A percentile compares a stretch with the other conserved stretches of the same genome.
These are phyloP conservation scores for Leptodontidium sp. DNA, from an alignment of 2,329 filamentous ascomycete genomes.

Conservation along the genomic window DNA sequence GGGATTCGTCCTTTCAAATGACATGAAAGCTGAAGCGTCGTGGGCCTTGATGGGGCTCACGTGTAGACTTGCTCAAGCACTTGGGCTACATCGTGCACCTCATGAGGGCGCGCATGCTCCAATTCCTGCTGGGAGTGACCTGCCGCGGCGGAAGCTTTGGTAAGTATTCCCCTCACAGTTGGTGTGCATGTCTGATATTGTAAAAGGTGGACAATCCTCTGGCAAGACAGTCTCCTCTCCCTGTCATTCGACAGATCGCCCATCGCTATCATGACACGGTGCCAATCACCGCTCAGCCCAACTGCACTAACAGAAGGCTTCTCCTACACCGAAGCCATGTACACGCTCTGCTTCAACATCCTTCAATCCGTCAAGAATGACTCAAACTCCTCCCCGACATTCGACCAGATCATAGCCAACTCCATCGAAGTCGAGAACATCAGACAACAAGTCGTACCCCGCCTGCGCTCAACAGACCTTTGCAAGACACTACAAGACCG, in stretches of 20 bases:
- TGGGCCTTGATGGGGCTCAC: slow-evolving; percentile 72
- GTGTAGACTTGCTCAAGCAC: slow-evolving; percentile 69
- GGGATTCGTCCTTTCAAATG: slow-evolving; percentile 70
- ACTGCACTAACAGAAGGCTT: slow-evolving; percentile 60
- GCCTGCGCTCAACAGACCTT: slow-evolving; percentile 65
- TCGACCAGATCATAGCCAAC: slow-evolving; percentile 62
- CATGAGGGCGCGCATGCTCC: slow-evolving; percentile 39
- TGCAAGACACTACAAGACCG: slow-evolving; percentile 70
- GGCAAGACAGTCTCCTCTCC: slow-evolving; percentile 72
- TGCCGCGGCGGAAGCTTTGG: slow-evolving; percentile 45
- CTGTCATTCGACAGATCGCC: slow-evolving; percentile 72
- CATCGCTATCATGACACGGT: slow-evolving; percentile 59
- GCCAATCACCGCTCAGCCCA: slow-evolving; percentile 60
- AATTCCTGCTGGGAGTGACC: slow-evolving; percentile 43
- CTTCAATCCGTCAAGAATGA: slow-evolving; percentile 51
- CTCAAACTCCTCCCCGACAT: slow-evolving; percentile 41
- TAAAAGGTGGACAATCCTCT: slow-evolving; percentile 65
- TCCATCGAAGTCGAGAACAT: slow-evolving; percentile 56
- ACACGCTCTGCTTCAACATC: slow-evolving; percentile 68
- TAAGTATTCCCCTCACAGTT: slow-evolving; percentile 22
- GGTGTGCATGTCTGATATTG: slow-evolving; percentile 21
- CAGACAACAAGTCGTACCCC: slow-evolving; percentile 57
- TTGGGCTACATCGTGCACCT: slow-evolving; percentile 61
- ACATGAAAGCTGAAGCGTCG: slow-evolving; percentile 74
- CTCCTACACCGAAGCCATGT: slow-evolving; percentile 71